phyloP scores from a whole-genome alignment of 768 basidiomycete genomes.

The Hericium rajendrae region DNA sequence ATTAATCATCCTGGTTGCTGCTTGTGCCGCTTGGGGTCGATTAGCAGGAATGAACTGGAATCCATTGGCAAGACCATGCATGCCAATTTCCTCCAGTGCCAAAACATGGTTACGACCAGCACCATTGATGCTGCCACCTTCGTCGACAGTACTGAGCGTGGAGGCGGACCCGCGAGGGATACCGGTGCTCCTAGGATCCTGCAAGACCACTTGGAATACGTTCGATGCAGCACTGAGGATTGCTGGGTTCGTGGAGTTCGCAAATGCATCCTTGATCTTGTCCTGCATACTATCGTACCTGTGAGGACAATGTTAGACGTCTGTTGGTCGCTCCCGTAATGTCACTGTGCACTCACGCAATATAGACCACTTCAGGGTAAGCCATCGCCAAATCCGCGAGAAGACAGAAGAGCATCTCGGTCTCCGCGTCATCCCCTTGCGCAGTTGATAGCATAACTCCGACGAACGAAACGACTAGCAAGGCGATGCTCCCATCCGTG shows the following conservation, averaged over 20 bases:
- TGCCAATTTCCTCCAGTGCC: conserved; percentile 54
- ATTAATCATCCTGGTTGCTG: conserved; percentile 54
- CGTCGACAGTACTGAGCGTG: conserved; percentile 56
- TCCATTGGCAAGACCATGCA: conserved; percentile 67
- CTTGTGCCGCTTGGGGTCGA: conserved; percentile 18
- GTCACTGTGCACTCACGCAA: conserved; percentile 48
- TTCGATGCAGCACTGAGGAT: conserved; percentile 67
- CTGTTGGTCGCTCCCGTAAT: neutral
- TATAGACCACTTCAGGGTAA: conserved; percentile 63
- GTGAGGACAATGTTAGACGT: neutral
- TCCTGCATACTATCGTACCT: conserved; percentile 76
- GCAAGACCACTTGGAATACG: conserved; percentile 61
- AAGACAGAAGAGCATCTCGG: conserved; percentile 68
- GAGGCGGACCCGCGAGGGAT: conserved; percentile 47
- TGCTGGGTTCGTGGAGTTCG: conserved; percentile 58
- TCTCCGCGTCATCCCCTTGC: conserved; percentile 74
- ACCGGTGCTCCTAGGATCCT: conserved; percentile 37
- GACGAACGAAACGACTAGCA: conserved; percentile 67
- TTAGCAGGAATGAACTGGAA: conserved; percentile 56
- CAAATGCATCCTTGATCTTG: conserved; percentile 61
- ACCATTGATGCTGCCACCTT: conserved; percentile 22
- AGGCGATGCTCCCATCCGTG: conserved; percentile 49
- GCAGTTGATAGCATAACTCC: conserved; percentile 67
- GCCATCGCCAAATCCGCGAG: conserved; percentile 58
- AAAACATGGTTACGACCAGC: conserved; percentile 7